A percentile compares a stretch with the other conserved stretches of the same genome.
These are phyloP conservation scores for Pulveroboletus sp. DNA, from an alignment of 768 basidiomycete species.

Conservation along the genomic window DNA sequence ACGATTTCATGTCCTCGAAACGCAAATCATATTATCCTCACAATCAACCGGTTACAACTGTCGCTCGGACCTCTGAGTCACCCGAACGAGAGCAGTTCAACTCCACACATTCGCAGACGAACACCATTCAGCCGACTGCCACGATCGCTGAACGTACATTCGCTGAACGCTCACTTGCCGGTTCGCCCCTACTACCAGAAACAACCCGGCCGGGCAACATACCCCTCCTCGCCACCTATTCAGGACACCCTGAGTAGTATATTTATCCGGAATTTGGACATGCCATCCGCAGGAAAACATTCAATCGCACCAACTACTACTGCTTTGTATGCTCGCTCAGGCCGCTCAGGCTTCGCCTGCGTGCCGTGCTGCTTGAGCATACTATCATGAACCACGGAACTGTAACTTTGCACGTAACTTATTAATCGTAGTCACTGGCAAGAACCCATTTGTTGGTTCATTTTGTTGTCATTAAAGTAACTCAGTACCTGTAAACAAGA, in stretches of 20 bases:
- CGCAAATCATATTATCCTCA: conserved; percentile 88
- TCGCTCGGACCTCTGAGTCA: conserved; percentile 28
- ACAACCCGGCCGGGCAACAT: conserved; percentile 38
- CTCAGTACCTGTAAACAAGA: no score
- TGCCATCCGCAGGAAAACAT: conserved; percentile 1
- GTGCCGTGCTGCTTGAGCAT: neutral
- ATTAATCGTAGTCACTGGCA: conserved; percentile 2
- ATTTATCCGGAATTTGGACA: neutral
- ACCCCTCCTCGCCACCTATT: conserved; percentile 33
- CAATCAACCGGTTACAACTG: conserved; percentile 56
- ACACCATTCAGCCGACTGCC: conserved; percentile 41
- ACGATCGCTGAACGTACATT: conserved; percentile 41
- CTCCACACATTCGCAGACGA: conserved; percentile 35
- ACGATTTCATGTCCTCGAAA: conserved; percentile 73
- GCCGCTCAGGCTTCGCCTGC: conserved; percentile 2
- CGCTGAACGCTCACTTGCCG: conserved; percentile 40
- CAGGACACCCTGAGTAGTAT: conserved; percentile 13
- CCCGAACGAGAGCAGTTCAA: conserved; percentile 26
- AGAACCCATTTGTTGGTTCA: no score
- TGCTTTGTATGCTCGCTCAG: conserved; percentile 8
- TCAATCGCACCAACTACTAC: conserved; percentile 1
- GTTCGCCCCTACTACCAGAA: conserved; percentile 35
- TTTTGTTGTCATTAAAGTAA: no score
- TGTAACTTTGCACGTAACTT: conserved; percentile 16
- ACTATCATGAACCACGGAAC: neutral